Percentiles rank a stretch among this genome's conserved stretches.
Evolutionary conservation across 306 rosid genomes (phyloP).

Genomic region (Bauhinia variegata): DNA sequence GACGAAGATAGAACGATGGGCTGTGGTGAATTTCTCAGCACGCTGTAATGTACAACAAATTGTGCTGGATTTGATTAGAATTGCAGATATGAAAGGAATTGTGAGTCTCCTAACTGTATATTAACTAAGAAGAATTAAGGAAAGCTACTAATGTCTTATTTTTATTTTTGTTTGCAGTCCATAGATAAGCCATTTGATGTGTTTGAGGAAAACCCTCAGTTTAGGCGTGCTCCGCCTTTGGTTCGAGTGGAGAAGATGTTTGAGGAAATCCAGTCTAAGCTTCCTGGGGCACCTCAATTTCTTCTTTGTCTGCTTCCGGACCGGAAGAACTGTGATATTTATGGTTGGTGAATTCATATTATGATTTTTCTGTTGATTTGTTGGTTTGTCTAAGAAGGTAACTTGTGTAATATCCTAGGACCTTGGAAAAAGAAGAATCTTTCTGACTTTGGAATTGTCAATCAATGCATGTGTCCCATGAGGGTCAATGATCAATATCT

Average conservation of each 20-base stretch:
- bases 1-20: slow-evolving; percentile 65
- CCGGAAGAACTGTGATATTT: slow-evolving; percentile 83
- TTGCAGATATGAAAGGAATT: slow-evolving; percentile 77
- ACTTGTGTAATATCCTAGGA: slow-evolving; percentile 46
- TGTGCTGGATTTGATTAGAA: slow-evolving; percentile 64
- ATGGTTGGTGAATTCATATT: slow-evolving; percentile 55
- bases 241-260: slow-evolving; percentile 88
- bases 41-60: slow-evolving; percentile 72
- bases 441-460: slow-evolving; percentile 72
- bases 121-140: neutral
- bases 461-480: slow-evolving; percentile 83
- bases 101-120: slow-evolving; percentile 49
- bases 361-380: neutral
- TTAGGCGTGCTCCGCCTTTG: slow-evolving; percentile 74
- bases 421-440: slow-evolving; percentile 90
- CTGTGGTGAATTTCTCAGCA: slow-evolving; percentile 81
- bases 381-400: neutral
- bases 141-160: neutral
- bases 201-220: slow-evolving; percentile 62
- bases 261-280: slow-evolving; percentile 59
- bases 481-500: slow-evolving; percentile 87
- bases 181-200: slow-evolving; percentile 61
- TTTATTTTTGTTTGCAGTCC: slow-evolving; percentile 42
- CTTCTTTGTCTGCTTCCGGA: slow-evolving; percentile 92
- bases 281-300: slow-evolving; percentile 84